phyloP scores from a whole-genome alignment of 352 stramenopile species.

The Pythium brachiatum region DNA sequence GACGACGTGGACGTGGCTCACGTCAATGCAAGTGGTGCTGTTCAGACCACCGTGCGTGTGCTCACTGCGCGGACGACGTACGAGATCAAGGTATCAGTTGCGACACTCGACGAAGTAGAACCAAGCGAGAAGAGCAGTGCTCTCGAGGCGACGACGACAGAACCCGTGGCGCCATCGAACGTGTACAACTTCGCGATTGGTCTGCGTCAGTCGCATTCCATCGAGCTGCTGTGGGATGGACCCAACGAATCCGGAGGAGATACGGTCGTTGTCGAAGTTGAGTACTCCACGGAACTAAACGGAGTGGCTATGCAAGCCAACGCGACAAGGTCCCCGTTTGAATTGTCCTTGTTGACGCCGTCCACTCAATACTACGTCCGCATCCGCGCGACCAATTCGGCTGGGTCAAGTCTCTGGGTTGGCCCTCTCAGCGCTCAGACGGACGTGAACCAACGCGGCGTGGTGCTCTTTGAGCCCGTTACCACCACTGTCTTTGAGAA shows the following conservation, averaged over 20 bases:
- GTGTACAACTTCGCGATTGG: constrained; percentile 35
- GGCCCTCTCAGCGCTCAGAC: constrained; percentile 27
- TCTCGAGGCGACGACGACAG: constrained; percentile 26
- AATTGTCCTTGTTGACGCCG: constrained; percentile 29
- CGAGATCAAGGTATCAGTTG: constrained; percentile 29
- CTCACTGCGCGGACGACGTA: constrained; percentile 36
- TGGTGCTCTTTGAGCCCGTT: constrained; percentile 24
- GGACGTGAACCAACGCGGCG: constrained; percentile 43
- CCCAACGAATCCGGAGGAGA: constrained; percentile 44
- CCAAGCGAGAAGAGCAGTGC: constrained; percentile 35
- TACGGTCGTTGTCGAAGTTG: constrained; percentile 34
- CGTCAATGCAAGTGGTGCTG: constrained; percentile 17
- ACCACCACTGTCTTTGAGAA: constrained; percentile 45
- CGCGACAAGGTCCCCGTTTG: constrained; percentile 20
- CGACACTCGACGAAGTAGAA: constrained; percentile 27
- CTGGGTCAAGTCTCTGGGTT: constrained; percentile 39
- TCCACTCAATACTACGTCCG: constrained; percentile 38
- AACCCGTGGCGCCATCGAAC: constrained; percentile 33
- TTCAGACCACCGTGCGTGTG: constrained; percentile 24
- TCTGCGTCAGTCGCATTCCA: constrained; percentile 26
- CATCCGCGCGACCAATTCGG: constrained; percentile 36
- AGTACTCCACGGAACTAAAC: constrained; percentile 23
- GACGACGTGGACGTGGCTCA: constrained; percentile 31
- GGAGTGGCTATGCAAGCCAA: background rate
- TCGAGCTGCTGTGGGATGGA: constrained; percentile 38